A percentile compares a stretch with the other conserved stretches of the same genome.
Evolutionary conservation across 1,139 yeast genomes (phyloP).

Genomic region (Insectozyma bohioensis): DNA sequence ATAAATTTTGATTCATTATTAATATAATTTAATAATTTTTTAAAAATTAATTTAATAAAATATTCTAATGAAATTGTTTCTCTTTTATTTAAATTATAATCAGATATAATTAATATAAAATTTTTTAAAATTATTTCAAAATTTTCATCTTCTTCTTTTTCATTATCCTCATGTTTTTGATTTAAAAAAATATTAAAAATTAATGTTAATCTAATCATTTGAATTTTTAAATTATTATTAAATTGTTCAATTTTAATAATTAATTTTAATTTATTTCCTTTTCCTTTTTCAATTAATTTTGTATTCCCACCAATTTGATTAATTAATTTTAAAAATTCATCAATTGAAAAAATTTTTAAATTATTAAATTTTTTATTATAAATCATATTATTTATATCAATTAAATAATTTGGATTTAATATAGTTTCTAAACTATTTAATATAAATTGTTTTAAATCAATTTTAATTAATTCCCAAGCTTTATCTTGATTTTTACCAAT

Average conservation of each 20-base stretch:
- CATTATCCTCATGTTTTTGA: no score
- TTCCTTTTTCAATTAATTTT: neutral
- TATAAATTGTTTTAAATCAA: conserved; percentile 4
- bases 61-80: conserved; percentile 11
- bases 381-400: conserved; percentile 6
- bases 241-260: conserved; percentile 14
- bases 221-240: conserved; percentile 11
- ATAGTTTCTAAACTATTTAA: conserved; percentile 5
- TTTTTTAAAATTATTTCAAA: conserved; percentile 3
- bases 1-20: neutral
- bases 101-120: conserved; percentile 18
- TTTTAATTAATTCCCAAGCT: conserved; percentile 4
- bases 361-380: neutral
- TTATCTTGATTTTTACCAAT: conserved; percentile 3
- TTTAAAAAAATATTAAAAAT: no score
- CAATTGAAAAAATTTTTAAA: neutral
- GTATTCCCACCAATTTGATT: conserved; percentile 5
- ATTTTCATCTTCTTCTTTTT: conserved; percentile 2
- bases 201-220: conserved; percentile 14
- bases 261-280: conserved; percentile 6
- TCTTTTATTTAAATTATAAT: conserved; percentile 17
- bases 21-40: conserved; percentile 4
- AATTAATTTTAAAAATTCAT: conserved; percentile 4
- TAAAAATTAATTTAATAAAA: conserved; percentile 11
- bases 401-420: conserved; percentile 6